Evolutionary conservation across 768 basidiomycete species (phyloP).

Genomic region (Kwoniella mangroviensis): DNA sequence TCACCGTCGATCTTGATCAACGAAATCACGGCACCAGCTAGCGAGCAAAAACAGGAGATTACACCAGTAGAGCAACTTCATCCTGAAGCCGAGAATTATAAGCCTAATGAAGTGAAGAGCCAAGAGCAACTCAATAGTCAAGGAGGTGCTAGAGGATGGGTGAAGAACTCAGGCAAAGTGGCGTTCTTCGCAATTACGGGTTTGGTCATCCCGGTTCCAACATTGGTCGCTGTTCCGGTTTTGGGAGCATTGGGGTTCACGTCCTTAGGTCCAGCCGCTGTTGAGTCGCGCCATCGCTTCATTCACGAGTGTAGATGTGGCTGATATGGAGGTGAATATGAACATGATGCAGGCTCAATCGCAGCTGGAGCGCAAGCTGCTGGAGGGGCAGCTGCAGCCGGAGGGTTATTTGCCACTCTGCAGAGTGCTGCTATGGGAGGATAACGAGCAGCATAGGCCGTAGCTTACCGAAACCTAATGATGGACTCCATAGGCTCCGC

Average conservation of each 20-base stretch:
- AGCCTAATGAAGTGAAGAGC: background rate
- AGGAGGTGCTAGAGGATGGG: background rate
- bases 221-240: background rate
- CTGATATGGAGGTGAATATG: background rate
- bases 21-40: too few relatives aligned
- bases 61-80: background rate
- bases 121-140: too few relatives aligned
- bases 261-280: background rate
- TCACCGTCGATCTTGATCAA: too few relatives aligned
- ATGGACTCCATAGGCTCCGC: background rate
- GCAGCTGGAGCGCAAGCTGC: conserved; percentile 9
- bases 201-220: background rate
- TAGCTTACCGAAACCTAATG: background rate
- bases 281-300: background rate
- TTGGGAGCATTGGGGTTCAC: conserved; percentile 5
- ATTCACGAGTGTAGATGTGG: background rate
- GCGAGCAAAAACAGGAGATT: too few relatives aligned
- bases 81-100: background rate
- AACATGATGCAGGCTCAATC: background rate
- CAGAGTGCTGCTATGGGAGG: conserved; percentile 12
- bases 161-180: background rate
- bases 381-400: background rate
- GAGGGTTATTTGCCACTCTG: background rate
- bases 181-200: background rate
- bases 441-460: background rate